These are phyloP conservation scores for Margaritispora aquatica DNA, from an alignment of 495 filamentous ascomycete species.

Conservation along the genomic window DNA sequence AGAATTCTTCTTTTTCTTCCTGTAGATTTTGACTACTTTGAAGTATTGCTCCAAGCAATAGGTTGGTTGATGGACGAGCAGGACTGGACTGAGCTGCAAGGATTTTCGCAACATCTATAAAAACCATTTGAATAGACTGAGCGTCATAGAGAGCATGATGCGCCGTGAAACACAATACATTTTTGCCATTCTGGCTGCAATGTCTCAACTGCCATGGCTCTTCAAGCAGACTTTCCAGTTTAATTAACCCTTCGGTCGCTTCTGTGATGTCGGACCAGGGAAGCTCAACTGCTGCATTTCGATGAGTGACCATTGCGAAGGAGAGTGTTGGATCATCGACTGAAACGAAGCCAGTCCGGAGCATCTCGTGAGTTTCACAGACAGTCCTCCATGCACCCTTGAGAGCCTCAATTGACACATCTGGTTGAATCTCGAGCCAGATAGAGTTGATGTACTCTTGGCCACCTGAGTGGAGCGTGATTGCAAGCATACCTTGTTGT, in stretches of 20 bases:
- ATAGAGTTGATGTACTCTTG: slow-evolving; percentile 57
- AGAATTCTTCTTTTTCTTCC: slow-evolving; percentile 46
- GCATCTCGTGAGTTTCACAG: slow-evolving; percentile 16
- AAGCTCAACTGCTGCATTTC: slow-evolving; percentile 21
- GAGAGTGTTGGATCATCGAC: slow-evolving; percentile 24
- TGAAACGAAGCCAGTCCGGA: slow-evolving; percentile 19
- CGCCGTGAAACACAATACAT: slow-evolving; percentile 42
- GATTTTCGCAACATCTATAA: slow-evolving; percentile 44
- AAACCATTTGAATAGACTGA: slow-evolving; percentile 52
- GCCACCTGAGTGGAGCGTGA: slow-evolving; percentile 50
- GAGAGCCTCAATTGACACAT: slow-evolving; percentile 5
- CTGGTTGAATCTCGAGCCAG: slow-evolving; percentile 33
- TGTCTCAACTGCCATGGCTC: slow-evolving; percentile 40
- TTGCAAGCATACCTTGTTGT: slow-evolving; percentile 57
- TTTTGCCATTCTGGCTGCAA: slow-evolving; percentile 13
- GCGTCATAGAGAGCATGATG: slow-evolving; percentile 83
- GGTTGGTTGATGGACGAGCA: slow-evolving; percentile 26
- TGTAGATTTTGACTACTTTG: slow-evolving; percentile 29
- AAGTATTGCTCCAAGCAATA: slow-evolving; percentile 47
- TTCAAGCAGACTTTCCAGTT: background rate
- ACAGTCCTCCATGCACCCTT: slow-evolving; percentile 18
- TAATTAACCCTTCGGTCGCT: slow-evolving; percentile 12
- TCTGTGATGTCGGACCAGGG: slow-evolving; percentile 31
- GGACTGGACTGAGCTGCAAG: slow-evolving; percentile 27
- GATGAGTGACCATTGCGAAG: slow-evolving; percentile 55